A percentile compares a stretch with the other conserved stretches of the same genome.
phyloP scores from a whole-genome alignment of 352 stramenopile genomes.

The Pythium brassicae region DNA sequence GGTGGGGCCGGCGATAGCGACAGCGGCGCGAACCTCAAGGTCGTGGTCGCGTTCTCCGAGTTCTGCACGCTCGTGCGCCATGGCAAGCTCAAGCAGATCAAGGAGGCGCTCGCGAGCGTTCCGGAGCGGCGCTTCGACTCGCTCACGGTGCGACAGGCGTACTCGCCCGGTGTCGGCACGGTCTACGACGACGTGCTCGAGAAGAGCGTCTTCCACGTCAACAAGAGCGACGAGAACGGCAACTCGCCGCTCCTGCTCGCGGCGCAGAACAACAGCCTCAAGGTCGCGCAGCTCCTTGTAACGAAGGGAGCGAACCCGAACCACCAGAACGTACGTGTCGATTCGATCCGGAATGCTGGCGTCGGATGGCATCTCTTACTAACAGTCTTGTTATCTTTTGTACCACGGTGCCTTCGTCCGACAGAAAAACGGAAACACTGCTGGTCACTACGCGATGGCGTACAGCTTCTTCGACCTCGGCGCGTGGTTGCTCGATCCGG shows the following conservation, averaged over 20 bases:
- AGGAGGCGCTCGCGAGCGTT: conserved; percentile 80
- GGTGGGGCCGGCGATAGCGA: background rate
- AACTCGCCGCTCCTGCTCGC: conserved; percentile 88
- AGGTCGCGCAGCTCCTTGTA: conserved; percentile 89
- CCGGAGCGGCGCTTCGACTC: conserved; percentile 86
- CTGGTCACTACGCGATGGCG: conserved; percentile 91
- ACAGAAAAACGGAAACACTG: conserved; percentile 85
- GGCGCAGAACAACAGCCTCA: conserved; percentile 86
- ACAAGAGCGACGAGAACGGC: conserved; percentile 88
- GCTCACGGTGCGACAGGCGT: conserved; percentile 61
- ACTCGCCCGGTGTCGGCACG: conserved; percentile 82
- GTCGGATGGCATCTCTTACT: too few relatives aligned
- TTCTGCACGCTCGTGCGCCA: conserved; percentile 83
- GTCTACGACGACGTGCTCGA: conserved; percentile 89
- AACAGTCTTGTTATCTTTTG: too few relatives aligned
- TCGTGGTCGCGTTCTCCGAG: conserved; percentile 69
- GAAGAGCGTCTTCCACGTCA: conserved; percentile 86
- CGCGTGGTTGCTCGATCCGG: conserved; percentile 86
- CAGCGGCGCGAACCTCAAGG: conserved; percentile 19
- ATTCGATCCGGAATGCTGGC: too few relatives aligned
- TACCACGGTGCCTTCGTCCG: too few relatives aligned
- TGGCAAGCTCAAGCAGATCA: conserved; percentile 85
- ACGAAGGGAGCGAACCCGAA: conserved; percentile 88
- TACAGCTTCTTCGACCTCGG: conserved; percentile 90
- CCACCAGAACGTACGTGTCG: conserved; percentile 74